Conservation (phyloP, 495 filamentous ascomycete species). For the Bacidia gigantensis region DNA sequence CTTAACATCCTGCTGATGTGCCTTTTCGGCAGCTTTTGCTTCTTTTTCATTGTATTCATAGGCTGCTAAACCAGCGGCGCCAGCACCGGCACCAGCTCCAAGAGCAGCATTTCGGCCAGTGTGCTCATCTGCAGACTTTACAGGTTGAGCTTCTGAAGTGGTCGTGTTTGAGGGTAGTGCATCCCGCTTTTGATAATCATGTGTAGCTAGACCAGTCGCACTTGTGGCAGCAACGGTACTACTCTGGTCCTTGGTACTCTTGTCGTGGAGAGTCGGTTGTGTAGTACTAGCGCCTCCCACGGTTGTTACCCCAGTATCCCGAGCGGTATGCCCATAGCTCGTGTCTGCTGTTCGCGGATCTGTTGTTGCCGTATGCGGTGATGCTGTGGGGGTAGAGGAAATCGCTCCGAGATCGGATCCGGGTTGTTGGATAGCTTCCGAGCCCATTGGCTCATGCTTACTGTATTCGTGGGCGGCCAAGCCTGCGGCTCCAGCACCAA, state of each 20-base stretch:
- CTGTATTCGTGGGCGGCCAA: conserved; percentile 4
- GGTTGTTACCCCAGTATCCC: neutral
- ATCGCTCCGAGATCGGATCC: too few species aligned
- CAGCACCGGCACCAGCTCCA: conserved; percentile 17
- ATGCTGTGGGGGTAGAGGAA: too few species aligned
- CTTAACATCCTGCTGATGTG: conserved; percentile 16
- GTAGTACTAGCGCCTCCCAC: neutral
- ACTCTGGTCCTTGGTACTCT: conserved; percentile 1
- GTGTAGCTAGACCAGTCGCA: neutral
- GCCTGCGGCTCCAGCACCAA: conserved; percentile 10
- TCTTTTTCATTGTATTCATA: conserved; percentile 15
- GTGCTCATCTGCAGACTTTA: conserved; percentile 3
- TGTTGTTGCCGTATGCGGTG: too few species aligned
- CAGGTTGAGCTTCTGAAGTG: neutral
- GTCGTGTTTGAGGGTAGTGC: neutral
- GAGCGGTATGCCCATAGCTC: neutral
- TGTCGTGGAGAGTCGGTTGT: neutral
- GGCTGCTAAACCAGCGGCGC: conserved; percentile 11
- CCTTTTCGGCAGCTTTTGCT: conserved; percentile 12
- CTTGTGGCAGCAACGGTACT: conserved; percentile 1
- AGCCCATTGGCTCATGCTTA: neutral
- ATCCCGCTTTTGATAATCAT: conserved; percentile 1
- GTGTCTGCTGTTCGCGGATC: neutral
- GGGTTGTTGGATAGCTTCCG: neutral
- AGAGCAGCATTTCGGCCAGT: conserved; percentile 16